phyloP scores from a whole-genome alignment of 495 filamentous ascomycete genomes.

The Penicillium longicatenatum region DNA sequence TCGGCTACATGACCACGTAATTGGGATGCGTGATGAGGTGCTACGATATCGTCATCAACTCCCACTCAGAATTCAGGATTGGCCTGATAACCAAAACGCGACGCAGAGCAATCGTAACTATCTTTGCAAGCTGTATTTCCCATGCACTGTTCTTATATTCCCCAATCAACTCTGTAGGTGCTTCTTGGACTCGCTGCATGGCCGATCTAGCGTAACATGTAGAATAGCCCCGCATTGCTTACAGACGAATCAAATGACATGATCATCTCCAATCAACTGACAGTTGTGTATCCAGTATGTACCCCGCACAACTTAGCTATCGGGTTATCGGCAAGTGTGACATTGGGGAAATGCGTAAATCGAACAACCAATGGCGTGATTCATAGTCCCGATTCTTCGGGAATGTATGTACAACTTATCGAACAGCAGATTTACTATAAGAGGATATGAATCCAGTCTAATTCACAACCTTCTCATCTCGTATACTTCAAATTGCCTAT shows the following conservation, averaged over 20 bases:
- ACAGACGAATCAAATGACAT: neutral
- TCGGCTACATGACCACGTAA: conserved; percentile 2
- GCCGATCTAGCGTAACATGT: neutral
- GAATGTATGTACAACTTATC: neutral
- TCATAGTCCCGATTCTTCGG: conserved; percentile 1
- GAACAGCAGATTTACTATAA: neutral
- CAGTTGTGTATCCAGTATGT: neutral
- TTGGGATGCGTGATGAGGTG: conserved; percentile 8
- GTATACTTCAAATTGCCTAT: neutral
- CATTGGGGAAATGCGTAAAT: neutral
- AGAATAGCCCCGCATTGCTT: neutral
- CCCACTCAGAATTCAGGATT: neutral
- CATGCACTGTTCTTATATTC: neutral
- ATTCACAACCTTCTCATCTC: neutral
- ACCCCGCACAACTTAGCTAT: neutral
- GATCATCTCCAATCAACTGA: neutral
- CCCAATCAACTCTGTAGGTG: neutral
- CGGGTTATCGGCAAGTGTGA: neutral
- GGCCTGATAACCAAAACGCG: neutral
- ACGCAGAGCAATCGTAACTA: neutral
- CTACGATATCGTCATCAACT: conserved; percentile 10
- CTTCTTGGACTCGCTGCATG: neutral
- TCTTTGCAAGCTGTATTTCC: neutral
- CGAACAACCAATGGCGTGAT: conserved; percentile 1
- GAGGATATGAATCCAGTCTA: neutral